Evolutionary conservation across 306 rosid species (phyloP), one percentile per base, ranked within the genome.

Genomic region (Cicer bijugum): DNA sequence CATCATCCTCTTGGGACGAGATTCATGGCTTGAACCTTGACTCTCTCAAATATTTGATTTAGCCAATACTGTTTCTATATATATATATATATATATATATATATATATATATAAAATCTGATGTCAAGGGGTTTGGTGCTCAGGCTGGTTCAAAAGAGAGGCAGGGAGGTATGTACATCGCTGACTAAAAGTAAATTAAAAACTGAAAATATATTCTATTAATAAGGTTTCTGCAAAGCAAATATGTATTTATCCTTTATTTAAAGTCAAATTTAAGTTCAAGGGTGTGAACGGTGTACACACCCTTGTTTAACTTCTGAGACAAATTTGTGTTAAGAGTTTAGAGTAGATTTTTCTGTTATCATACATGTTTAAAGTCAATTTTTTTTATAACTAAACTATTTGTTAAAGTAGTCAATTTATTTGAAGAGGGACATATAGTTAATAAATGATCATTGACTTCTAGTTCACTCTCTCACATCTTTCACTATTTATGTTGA

Each of bases 141-240:
- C 98, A 94, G 78, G 98, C 97, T 17, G 98, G 97, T 58, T 86
- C 91, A 2, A 84, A 82, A 81, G 98, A 94, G 82, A 94, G 98
- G 87, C 96, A 94, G 6, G 98, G 95, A 72, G 98, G 98, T 94
- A 84, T 66, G 84, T 74, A 50, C 58, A 1, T 69, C 6, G 8
- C 67, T 62, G 42, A 35, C 71, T 62, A 20, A 8, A 56, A 62
- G 35, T 56, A 44, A 44, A 52, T 69, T 39, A 45, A 61, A 51
- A 47, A 3, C 59, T 51, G 44, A 67, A 61, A 46, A 61, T 47
- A 33, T 43, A 6, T 47, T 66, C 47, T 46, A 19, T 8, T 5
- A 57, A 45, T 71, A 69, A 68, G 63, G 37, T 37, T 67, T 55
- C 33, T 53, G n/a, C 64, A 14, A 53, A 65, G 44, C 12, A 56